Percentiles rank a stretch among this genome's conserved stretches.
Evolutionary conservation across 2,329 filamentous ascomycete species (phyloP).

Genomic region (Cladophialophora psammophila): DNA sequence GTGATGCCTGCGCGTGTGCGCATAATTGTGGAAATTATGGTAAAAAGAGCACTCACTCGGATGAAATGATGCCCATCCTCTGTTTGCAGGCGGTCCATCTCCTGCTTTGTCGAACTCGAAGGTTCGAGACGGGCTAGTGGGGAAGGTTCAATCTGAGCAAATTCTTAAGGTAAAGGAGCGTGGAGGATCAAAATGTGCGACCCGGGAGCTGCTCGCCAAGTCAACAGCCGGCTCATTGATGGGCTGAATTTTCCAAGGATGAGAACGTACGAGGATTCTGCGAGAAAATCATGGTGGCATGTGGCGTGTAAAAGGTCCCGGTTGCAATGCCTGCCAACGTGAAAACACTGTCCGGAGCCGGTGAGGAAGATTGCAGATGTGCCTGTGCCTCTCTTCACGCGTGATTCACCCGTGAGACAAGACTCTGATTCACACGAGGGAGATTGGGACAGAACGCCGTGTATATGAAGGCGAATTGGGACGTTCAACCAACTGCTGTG

Average conservation of each 20-base stretch:
- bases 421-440: constrained; percentile 21
- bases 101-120: constrained; percentile 25
- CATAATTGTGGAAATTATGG: constrained; percentile 6
- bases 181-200: constrained; percentile 44
- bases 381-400: constrained; percentile 19
- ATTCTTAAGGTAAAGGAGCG: constrained; percentile 46
- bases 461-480: constrained; percentile 22
- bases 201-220: constrained; percentile 45
- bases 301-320: constrained; percentile 19
- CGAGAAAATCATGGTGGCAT: constrained; percentile 36
- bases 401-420: constrained; percentile 33
- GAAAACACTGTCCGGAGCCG: constrained; percentile 19
- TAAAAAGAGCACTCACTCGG: constrained; percentile 47
- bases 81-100: constrained; percentile 59
- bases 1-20: constrained; percentile 4
- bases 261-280: constrained; percentile 33
- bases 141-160: neutral
- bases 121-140: constrained; percentile 27
- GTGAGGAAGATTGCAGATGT: constrained; percentile 20
- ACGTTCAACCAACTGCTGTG: constrained; percentile 26
- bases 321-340: constrained; percentile 30
- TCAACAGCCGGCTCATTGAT: constrained; percentile 45
- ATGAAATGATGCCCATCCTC: constrained; percentile 60
- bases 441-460: constrained; percentile 32
- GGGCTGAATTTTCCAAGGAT: constrained; percentile 24